Evolutionary conservation across 345 rosid species (phyloP).

Genomic region (Crucihimalaya himalaica): DNA sequence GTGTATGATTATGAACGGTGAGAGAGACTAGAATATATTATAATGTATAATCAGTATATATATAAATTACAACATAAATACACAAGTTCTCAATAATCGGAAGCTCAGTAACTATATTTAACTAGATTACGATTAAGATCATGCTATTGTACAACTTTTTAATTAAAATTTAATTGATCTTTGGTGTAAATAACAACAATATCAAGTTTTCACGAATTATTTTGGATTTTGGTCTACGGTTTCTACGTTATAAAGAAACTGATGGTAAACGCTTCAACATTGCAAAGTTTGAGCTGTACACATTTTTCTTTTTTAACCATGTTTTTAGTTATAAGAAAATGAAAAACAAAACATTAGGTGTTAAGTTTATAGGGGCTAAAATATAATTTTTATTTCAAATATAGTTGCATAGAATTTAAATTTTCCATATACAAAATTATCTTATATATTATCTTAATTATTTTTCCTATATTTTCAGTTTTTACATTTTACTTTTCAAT

Average conservation of each 20-base stretch:
- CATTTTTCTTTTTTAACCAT: not conserved
- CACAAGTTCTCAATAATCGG: not conserved
- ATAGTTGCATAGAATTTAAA: not conserved
- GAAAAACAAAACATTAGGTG: not conserved
- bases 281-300: not conserved
- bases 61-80: not conserved
- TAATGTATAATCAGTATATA: not conserved
- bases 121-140: not conserved
- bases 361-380: not conserved
- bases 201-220: too few species aligned
- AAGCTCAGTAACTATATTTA: not conserved
- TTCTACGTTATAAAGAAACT: too few species aligned
- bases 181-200: not conserved
- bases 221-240: too few species aligned
- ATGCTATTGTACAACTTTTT: not conserved
- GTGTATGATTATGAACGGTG: slow-evolving; percentile 3
- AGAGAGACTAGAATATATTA: not conserved
- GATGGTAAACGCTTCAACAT: not conserved
- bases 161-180: too few species aligned
- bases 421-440: not conserved
- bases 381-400: not conserved
- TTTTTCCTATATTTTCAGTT: not conserved
- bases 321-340: not conserved
- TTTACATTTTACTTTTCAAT: not conserved
- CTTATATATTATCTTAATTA: not conserved